These are phyloP conservation scores for Gyrodon lividus DNA, from an alignment of 768 basidiomycete genomes.

Conservation along the genomic window DNA sequence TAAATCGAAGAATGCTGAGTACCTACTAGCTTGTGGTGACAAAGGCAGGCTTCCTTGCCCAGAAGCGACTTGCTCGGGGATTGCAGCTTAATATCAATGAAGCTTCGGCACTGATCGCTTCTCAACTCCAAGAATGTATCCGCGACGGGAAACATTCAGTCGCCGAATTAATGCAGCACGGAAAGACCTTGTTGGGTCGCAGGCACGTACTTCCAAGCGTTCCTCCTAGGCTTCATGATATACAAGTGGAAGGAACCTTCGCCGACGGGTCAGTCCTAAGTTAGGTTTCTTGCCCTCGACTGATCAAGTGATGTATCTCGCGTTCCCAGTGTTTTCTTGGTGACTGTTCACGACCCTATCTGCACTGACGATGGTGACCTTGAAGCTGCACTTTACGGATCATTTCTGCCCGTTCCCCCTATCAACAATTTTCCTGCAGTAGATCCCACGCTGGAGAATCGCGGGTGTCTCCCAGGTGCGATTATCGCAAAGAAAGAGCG, in stretches of 20 bases:
- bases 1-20: not conserved
- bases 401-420: conserved; percentile 82
- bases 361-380: conserved; percentile 80
- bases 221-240: conserved; percentile 70
- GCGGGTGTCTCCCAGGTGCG: conserved; percentile 68
- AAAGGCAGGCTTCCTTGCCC: conserved; percentile 85
- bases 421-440: conserved; percentile 60
- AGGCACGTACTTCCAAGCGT: conserved; percentile 88
- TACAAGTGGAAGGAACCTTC: conserved; percentile 95
- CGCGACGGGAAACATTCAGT: conserved; percentile 88
- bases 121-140: conserved; percentile 91
- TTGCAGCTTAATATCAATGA: conserved; percentile 84
- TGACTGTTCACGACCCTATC: conserved; percentile 95
- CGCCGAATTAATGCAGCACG: conserved; percentile 89
- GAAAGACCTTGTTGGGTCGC: conserved; percentile 84
- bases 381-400: conserved; percentile 86
- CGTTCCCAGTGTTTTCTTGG: conserved; percentile 69
- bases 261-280: conserved; percentile 64
- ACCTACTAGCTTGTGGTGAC: not conserved
- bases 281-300: not conserved
- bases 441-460: conserved; percentile 48
- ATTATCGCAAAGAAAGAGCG: conserved; percentile 62
- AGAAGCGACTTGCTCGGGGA: conserved; percentile 94
- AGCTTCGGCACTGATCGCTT: conserved; percentile 84
- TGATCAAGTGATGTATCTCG: not conserved